Evolutionary conservation across 2,329 filamentous ascomycete species (phyloP), one percentile per base, ranked within the genome.

Genomic region (Trichoderma brevicompactum): DNA sequence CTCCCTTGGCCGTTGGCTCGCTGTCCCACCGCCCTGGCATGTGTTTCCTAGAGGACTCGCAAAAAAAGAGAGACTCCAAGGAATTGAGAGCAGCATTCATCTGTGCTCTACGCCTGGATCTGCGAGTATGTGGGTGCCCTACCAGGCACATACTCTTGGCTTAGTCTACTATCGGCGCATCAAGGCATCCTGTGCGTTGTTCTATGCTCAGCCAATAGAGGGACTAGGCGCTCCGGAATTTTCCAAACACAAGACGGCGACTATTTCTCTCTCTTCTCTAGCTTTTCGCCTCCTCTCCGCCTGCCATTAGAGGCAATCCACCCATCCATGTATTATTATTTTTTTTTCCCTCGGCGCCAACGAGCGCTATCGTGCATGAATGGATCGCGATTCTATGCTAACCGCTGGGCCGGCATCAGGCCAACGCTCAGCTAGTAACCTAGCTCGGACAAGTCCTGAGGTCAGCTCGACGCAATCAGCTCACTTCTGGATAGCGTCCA

Each of bases 271-370:
- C n/a, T 32, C 19, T 13, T 41, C 12, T 3, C 8, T 50, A n/a
- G 19, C 28, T 41, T 13, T 32, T 32, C 28, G 7, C 23, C 9
- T 61, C 13, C 28, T 41, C 13, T 32, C 17, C 28, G 7, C 23
- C 9, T 61, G 36, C 46, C 38, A 61, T 61, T 61, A 36, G 58
- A 50, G 19, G 46, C 34, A 28, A 4, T 44, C 40, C 8, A 44
- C 36, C 54, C 54, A 15, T 58, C 28, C 53, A 46, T 41, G 59
- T 32, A 34, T 53, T 36, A 6, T 38, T 15, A n/a, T n/a, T n/a
- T n/a, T n/a, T n/a, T n/a, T n/a, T n/a, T n/a, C n/a, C n/a, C 48
- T 53, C 59, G 59, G 59, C 59, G 59, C 59, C 59, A 62, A 62
- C 59, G 28, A 62, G 59, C 59, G 59, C 59, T 53, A 62, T 53